These are phyloP conservation scores for Kalaharituber pfeilii DNA, from an alignment of 2,329 filamentous ascomycete genomes.

Conservation along the genomic window DNA sequence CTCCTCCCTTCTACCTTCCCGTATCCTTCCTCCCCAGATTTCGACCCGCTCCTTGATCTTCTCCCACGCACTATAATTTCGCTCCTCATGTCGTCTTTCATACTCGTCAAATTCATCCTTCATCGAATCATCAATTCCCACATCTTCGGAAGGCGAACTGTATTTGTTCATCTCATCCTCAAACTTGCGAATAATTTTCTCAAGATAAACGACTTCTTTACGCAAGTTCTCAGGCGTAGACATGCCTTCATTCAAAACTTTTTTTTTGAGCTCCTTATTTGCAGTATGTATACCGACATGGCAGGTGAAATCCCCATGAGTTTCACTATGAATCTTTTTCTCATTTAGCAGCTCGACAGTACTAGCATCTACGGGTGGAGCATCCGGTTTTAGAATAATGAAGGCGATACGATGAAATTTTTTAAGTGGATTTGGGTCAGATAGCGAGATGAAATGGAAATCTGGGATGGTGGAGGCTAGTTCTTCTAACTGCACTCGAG, in stretches of 20 bases:
- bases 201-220: conserved; percentile 69
- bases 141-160: not conserved
- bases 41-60: conserved; percentile 25
- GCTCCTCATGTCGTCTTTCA: not conserved
- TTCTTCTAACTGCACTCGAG: conserved; percentile 72
- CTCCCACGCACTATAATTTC: conserved; percentile 29
- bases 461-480: conserved; percentile 21
- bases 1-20: conserved; percentile 41
- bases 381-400: conserved; percentile 62
- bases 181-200: conserved; percentile 64
- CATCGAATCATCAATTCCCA: conserved; percentile 17
- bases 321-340: conserved; percentile 89
- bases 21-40: conserved; percentile 17
- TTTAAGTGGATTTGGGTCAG: conserved; percentile 91
- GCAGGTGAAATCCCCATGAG: conserved; percentile 88
- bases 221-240: conserved; percentile 64
- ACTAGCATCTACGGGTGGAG: conserved; percentile 43
- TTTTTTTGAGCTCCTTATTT: conserved; percentile 46
- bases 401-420: conserved; percentile 95
- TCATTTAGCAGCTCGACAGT: conserved; percentile 87
- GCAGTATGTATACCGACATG: conserved; percentile 94
- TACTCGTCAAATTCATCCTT: conserved; percentile 24
- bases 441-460: conserved; percentile 68
- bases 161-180: conserved; percentile 44
- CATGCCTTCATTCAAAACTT: conserved; percentile 23